Base-by-base conservation (phyloP, 1,284 basidiomycete genomes). In the Cutaneotrichosporon cavernicola region DNA sequence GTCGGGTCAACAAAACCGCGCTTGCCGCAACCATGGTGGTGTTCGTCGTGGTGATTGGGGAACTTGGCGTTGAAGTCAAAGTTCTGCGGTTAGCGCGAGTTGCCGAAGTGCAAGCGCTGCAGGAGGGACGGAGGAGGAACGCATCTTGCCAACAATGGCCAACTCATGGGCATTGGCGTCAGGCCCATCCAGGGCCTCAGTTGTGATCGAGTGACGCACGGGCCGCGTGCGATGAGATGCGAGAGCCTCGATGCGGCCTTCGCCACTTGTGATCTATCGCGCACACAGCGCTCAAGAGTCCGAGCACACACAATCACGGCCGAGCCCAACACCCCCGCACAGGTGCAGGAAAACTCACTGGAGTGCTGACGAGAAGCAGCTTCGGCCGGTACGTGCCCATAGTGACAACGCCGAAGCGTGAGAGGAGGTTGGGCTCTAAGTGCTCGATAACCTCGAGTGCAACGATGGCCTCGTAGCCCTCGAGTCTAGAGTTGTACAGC, bases 371-470 rank as follows among this genome's bases (percentile, higher is more conserved):
- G 46, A 98, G 84, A 49, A 96, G 82, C 57, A 90, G 73, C 43
- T 85, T 84, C 1, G 95, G 94, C 60, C 88, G 86, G 74, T 97
- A 97, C 18, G 87, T 84, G 0, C 92, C 92, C 46, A 97, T 85
- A 9, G 96, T 82, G 61, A 89, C 82, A 13, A 90, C 90, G 4
- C 89, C 88, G 72, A 95, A 92, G n/a, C 85, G 83, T 7, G 85
- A 82, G n/a, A 97, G 83, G 11, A 90, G 80, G 16, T 85, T 77
- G 2, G 87, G 85, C 13, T 87, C 84, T 62, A 98, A 83, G 74
- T 98, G 95, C 78, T 98, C 95, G 73, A 98, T 90, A 88, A 97
- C 89, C 83, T 97, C 94, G 7, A 88, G 89, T 21, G 89, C 87
- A 30, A 93, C 86, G 68, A 97, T 90, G 65, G 91, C 93, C 66